Conservation (phyloP, 1,284 basidiomycete species). For the Trametes hirsuta region DNA sequence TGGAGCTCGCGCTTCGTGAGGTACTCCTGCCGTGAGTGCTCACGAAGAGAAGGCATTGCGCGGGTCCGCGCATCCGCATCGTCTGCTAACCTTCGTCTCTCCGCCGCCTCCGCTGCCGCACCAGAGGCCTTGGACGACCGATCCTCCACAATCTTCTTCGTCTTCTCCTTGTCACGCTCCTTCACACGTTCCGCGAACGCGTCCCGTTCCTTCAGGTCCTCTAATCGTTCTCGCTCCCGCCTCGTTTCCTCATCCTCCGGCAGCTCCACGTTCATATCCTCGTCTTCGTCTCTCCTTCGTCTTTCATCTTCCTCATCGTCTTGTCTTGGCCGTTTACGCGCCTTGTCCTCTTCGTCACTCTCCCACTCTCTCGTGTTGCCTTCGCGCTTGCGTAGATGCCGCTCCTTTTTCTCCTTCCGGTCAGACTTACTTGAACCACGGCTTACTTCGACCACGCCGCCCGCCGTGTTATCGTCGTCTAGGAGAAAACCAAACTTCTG, state of each 20-base stretch:
- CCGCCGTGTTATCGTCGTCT: constrained; percentile 63
- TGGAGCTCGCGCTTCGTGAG: constrained; percentile 95
- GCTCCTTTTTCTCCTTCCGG: constrained; percentile 59
- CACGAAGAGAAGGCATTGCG: constrained; percentile 84
- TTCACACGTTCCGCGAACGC: constrained; percentile 91
- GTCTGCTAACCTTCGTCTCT: constrained; percentile 83
- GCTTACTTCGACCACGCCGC: constrained; percentile 44
- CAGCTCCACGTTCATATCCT: constrained; percentile 49
- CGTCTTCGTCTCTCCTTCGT: constrained; percentile 42
- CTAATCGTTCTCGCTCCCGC: constrained; percentile 74
- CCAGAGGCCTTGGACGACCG: constrained; percentile 75
- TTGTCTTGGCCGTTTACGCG: constrained; percentile 63
- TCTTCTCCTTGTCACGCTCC: constrained; percentile 82
- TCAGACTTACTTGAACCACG: constrained; percentile 40
- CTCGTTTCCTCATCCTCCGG: constrained; percentile 74
- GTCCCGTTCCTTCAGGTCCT: constrained; percentile 88
- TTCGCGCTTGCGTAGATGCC: constrained; percentile 79
- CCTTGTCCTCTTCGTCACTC: constrained; percentile 84
- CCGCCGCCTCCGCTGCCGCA: constrained; percentile 83
- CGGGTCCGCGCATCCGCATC: constrained; percentile 75
- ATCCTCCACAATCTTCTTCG: constrained; percentile 93
- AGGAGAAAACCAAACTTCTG: constrained; percentile 81
- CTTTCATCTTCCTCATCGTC: constrained; percentile 44
- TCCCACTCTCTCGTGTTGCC: constrained; percentile 83
- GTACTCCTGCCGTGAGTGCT: constrained; percentile 92